Percentiles rank a stretch among this genome's conserved stretches.
These are phyloP conservation scores for Trichoderma sp. DNA, from an alignment of 2,329 filamentous ascomycete genomes.

Conservation along the genomic window DNA sequence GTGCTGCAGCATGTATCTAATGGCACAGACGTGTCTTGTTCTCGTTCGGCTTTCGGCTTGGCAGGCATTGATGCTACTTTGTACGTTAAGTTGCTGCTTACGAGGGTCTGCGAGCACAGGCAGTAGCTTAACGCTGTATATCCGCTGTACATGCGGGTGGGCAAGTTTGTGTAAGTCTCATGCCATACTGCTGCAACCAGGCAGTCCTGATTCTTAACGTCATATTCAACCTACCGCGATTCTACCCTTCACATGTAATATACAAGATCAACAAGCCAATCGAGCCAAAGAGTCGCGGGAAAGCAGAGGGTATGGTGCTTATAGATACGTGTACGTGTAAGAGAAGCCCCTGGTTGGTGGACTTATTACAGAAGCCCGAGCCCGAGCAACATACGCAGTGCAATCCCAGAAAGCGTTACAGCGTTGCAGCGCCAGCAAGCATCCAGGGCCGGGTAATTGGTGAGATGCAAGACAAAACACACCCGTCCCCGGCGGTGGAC, in stretches of 20 bases:
- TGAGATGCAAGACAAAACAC: neutral
- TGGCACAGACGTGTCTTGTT: neutral
- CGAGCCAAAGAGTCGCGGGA: neutral
- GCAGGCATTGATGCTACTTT: neutral
- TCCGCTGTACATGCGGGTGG: too few relatives aligned
- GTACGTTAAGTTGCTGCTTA: neutral
- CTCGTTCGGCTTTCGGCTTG: conserved; percentile 4
- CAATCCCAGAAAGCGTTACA: neutral
- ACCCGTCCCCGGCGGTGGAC: too few relatives aligned
- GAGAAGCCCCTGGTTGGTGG: conserved; percentile 11
- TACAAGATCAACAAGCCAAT: neutral
- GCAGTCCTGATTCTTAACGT: too few relatives aligned
- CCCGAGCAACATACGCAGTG: neutral
- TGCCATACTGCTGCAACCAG: too few relatives aligned
- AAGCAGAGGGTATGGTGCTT: neutral
- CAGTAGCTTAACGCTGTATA: too few relatives aligned
- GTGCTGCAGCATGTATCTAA: neutral
- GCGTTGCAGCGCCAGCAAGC: neutral
- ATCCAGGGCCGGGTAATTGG: conserved; percentile 9
- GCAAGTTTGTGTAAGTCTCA: too few relatives aligned
- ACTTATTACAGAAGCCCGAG: neutral
- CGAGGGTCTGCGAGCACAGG: too few relatives aligned
- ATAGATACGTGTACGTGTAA: neutral
- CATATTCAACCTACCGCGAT: too few relatives aligned
- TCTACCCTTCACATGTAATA: too few relatives aligned